Base-by-base conservation (phyloP, 257 asterid species). In the Fraxinus pennsylvanica region DNA sequence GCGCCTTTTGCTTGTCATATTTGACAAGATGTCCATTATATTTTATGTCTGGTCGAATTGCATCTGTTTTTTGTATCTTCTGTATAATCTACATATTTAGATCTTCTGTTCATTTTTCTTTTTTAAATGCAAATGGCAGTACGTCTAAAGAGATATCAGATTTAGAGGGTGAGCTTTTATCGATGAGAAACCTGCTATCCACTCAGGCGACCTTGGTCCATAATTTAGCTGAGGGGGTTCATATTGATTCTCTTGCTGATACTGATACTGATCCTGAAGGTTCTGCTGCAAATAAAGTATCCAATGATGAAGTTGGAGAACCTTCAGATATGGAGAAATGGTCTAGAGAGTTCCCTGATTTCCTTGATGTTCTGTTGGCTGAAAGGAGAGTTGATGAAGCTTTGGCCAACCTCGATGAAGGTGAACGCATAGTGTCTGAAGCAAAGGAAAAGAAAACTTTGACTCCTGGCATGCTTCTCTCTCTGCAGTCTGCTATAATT, bases 141-240 rank as follows among this genome's bases (percentile, higher is more conserved):
- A 96, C 99, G 21, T 91, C 99, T 73, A 96, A 96, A 91, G 99
- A 96, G 91, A 96, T 96, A 83, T 96, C 99, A 68, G 99, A 96
- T 84, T 89, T 96, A 78, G 99, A 96, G 90, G 99, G 97, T 22
- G 99, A 96, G 79, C 97, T 96, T 80, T 93, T 97, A 80, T 96
- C 98, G 61, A 96, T 96, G 97, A 89, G 96, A 84, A 96, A 90
- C 85, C 85, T 96, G 87, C 89, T 96, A 78, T 96, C 99, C 83
- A 96, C 99, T 75, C 99, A 93, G 88, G 96, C 97, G 74, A 89
- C 97, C 71, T 87, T 96, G 84, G 88, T 96, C 82, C 97, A 93
- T 86, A 85, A 87, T 88, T 85, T 96, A 83, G 97, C 98, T 17
- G 99, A 96, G 85, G 99, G 99, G 80, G 99, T 93, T 83, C 88